Conservation (phyloP, 2,329 filamentous ascomycete genomes). For the Chaetomium sp. region DNA sequence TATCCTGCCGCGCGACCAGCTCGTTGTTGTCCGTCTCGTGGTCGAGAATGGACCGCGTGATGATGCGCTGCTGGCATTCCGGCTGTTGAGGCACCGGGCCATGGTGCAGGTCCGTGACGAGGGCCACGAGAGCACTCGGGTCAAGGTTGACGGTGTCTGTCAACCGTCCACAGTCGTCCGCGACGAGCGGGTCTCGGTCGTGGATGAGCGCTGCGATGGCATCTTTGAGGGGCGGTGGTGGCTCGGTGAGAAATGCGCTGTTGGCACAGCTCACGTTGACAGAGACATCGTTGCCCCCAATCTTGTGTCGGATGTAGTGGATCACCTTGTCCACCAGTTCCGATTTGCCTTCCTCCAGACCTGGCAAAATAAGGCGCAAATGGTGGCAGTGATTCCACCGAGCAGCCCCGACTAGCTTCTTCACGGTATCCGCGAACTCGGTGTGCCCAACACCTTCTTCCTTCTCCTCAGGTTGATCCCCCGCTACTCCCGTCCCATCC, state of each 20-base stretch:
- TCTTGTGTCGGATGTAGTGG: slow-evolving; percentile 17
- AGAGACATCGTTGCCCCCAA: slow-evolving; percentile 19
- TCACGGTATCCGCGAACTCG: slow-evolving; percentile 24
- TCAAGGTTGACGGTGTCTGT: slow-evolving; percentile 50
- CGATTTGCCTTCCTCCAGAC: slow-evolving; percentile 24
- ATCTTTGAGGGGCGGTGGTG: slow-evolving; percentile 17
- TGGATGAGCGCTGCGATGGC: slow-evolving; percentile 23
- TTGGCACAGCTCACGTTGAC: slow-evolving; percentile 26
- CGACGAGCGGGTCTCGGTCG: slow-evolving; percentile 19
- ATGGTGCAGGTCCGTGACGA: slow-evolving; percentile 69
- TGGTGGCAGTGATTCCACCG: slow-evolving; percentile 25
- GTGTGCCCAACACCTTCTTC: slow-evolving; percentile 21
- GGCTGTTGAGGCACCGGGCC: slow-evolving; percentile 30
- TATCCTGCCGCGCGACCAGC: slow-evolving; percentile 31
- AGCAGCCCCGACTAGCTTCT: slow-evolving; percentile 27
- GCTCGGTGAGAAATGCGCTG: slow-evolving; percentile 19
- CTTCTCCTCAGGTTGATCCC: slow-evolving; percentile 1
- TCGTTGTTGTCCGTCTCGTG: slow-evolving; percentile 51
- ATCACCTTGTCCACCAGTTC: slow-evolving; percentile 26
- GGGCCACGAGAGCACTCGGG: slow-evolving; percentile 63
- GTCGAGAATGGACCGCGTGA: slow-evolving; percentile 47
- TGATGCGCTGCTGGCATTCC: slow-evolving; percentile 50
- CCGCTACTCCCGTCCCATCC: not conserved
- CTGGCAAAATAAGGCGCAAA: slow-evolving; percentile 26
- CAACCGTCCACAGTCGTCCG: slow-evolving; percentile 20